Evolutionary conservation across 805 yeast genomes (phyloP), one percentile per base, ranked within the genome.

Genomic region (Candida vaughaniae): DNA sequence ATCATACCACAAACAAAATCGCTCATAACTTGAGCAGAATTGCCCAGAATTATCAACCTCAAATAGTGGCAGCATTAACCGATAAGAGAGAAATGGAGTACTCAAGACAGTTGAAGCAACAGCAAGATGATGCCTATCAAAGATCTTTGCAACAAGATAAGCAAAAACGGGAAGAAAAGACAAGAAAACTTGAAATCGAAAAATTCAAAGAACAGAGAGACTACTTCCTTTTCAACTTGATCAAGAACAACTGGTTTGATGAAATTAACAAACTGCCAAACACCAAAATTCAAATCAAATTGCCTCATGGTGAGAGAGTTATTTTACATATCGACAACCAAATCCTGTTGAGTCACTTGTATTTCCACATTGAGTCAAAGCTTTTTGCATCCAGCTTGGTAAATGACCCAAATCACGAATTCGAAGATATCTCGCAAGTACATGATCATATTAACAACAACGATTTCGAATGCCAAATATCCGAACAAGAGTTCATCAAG

Each of bases 241-340:
- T 33, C 12, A 34, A 35, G 5, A 14, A 15, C 8, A 22, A 40
- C 11, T 43, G 43, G 46, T 37, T 36, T 17, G 31, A 31, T 4
- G 25, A 39, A 6, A 30, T 48, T 16, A 42, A 42, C 22, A 14
- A 16, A 3, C 43, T 41, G 1, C 37, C 43, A 9, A 42, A 35
- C 25, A 63, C 63, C 0, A 50, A 59, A 33, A 66, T 81, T 15
- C 80, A 82, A 34, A 61, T 81, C 45, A 71, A 79, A 51, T 58
- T 75, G 23, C 78, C 83, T 6, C 53, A 66, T 23, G 85, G 86
- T 2, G 63, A 64, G 33, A 55, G 80, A 37, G 51, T 71, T 6
- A 62, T 78, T 2, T 70, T 73, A 22, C 67, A 62, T 25, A 69
- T 81, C 36, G 45, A 49, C 28, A 58, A 63, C 22, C 41, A 55